These are phyloP conservation scores for Emergomyces pasteurianus DNA, from an alignment of 2,329 filamentous ascomycete genomes.

Conservation along the genomic window DNA sequence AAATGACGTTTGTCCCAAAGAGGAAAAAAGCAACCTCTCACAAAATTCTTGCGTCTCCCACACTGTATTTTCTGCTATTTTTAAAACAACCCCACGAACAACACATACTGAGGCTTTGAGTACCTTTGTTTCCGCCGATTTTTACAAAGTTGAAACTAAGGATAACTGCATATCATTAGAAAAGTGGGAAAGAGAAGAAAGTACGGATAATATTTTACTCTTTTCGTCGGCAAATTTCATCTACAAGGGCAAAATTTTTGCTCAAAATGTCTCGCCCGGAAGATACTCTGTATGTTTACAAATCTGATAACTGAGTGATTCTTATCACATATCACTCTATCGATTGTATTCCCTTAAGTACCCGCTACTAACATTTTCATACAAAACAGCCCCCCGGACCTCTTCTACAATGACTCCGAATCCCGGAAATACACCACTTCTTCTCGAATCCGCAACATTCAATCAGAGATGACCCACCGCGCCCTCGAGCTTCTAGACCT, in stretches of 20 bases:
- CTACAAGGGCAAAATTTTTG: background rate
- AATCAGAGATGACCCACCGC: constrained; percentile 85
- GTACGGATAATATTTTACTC: background rate
- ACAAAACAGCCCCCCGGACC: constrained; percentile 67
- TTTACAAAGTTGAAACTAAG: background rate
- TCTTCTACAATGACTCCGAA: constrained; percentile 94
- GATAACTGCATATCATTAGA: background rate
- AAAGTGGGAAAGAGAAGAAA: background rate
- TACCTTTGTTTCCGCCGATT: background rate
- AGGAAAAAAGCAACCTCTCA: background rate
- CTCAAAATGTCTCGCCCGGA: constrained; percentile 89
- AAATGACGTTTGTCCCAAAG: background rate
- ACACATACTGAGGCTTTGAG: background rate
- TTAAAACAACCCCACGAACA: background rate
- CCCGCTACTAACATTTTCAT: background rate
- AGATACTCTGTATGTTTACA: constrained; percentile 63
- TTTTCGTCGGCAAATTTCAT: background rate
- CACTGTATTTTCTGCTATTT: background rate
- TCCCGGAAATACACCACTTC: constrained; percentile 96
- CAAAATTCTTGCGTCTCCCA: background rate
- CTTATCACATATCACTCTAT: background rate
- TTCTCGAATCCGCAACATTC: constrained; percentile 89
- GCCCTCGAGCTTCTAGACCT: constrained; percentile 87
- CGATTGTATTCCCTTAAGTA: background rate
- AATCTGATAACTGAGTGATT: background rate